Percentiles rank a stretch among this genome's conserved stretches.
Evolutionary conservation across 1,139 yeast genomes (phyloP).

Genomic region (Sugiyamaella japonica): DNA sequence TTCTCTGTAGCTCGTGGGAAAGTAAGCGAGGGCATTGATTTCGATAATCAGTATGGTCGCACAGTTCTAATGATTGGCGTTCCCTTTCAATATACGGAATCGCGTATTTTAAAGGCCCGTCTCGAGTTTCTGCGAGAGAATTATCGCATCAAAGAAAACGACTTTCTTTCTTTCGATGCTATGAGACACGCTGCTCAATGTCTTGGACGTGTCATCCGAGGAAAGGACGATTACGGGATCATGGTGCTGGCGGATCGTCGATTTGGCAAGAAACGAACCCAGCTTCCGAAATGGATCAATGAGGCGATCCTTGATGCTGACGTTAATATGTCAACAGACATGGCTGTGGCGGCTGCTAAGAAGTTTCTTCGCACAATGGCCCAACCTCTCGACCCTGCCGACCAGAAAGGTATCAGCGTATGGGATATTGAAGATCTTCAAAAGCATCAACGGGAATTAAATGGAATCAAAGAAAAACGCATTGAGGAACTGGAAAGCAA

Average conservation of each 20-base stretch:
- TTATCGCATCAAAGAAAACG: conserved; percentile 88
- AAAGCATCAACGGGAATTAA: conserved; percentile 58
- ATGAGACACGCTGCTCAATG: conserved; percentile 99
- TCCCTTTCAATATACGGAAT: conserved; percentile 97
- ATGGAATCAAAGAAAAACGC: conserved; percentile 15
- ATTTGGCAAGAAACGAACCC: conserved; percentile 80
- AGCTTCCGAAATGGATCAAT: conserved; percentile 95
- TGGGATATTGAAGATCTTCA: conserved; percentile 79
- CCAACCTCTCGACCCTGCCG: conserved; percentile 87
- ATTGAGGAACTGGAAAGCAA: conserved; percentile 5
- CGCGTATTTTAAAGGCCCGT: conserved; percentile 91
- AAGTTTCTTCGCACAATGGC: conserved; percentile 91
- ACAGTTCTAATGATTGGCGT: conserved; percentile 98
- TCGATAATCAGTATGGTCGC: conserved; percentile 97
- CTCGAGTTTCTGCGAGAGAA: conserved; percentile 91
- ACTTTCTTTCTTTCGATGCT: conserved; percentile 94
- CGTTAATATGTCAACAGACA: conserved; percentile 88
- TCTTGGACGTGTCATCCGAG: conserved; percentile 92
- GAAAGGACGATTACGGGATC: conserved; percentile 97
- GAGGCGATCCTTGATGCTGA: conserved; percentile 93
- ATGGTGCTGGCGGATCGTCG: conserved; percentile 97
- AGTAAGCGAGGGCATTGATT: conserved; percentile 98
- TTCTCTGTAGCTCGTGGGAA: conserved; percentile 98
- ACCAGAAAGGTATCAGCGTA: conserved; percentile 92
- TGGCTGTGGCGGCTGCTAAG: conserved; percentile 94